Evolutionary conservation across 257 asterid genomes (phyloP).

Genomic region (Przewalskia tangutica): DNA sequence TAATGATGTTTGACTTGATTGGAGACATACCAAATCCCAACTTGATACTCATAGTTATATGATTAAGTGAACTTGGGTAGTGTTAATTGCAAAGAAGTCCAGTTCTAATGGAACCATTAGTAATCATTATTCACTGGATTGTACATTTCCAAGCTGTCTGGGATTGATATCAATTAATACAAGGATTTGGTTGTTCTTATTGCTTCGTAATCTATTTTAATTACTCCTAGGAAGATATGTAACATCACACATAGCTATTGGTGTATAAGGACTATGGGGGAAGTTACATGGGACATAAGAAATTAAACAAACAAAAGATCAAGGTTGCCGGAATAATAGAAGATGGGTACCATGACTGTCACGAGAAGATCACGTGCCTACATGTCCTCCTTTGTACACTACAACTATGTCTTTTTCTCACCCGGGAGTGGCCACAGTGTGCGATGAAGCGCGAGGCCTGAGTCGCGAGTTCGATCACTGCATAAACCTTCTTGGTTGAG

Average conservation of each 20-base stretch:
- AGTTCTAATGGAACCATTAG: not conserved
- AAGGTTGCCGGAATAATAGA: not conserved
- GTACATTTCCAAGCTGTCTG: not conserved
- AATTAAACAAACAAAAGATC: not conserved
- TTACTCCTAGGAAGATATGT: conserved; percentile 1
- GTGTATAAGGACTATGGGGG: not conserved
- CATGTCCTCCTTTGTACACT: conserved; percentile 2
- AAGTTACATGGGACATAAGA: not conserved
- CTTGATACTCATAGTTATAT: not conserved
- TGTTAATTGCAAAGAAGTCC: not conserved
- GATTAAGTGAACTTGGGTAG: conserved; percentile 5
- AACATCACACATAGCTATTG: not conserved
- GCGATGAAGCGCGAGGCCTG: too few species aligned
- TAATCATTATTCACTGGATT: not conserved
- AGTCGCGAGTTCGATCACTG: too few species aligned
- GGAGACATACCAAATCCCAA: conserved; percentile 1
- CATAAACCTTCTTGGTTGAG: too few species aligned
- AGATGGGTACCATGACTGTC: conserved; percentile 5
- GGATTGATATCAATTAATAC: not conserved
- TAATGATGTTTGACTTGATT: not conserved
- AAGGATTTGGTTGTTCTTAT: not conserved
- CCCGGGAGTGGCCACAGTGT: too few species aligned
- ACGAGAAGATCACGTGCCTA: conserved; percentile 7
- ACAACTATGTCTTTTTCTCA: not conserved
- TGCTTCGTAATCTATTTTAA: not conserved